Base-by-base conservation (phyloP, 768 basidiomycete genomes). In the Kwoniella mangroviensis region DNA sequence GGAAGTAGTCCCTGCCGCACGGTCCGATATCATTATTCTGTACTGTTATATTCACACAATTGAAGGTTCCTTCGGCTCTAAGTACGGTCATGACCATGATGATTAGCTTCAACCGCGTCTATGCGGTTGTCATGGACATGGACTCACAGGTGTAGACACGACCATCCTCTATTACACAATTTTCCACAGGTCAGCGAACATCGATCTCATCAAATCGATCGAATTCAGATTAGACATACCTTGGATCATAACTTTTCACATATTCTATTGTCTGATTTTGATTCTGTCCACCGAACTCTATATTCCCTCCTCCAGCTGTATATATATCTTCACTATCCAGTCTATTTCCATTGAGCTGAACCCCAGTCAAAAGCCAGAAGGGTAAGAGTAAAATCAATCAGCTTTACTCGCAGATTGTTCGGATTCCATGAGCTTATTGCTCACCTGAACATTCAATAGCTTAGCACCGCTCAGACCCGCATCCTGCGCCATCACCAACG, bases 201-300 rank as follows among this genome's bases (percentile, higher is more conserved):
- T 34, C 34, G 34, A 34, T 34, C 34, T 34, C 34, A 7, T 34
- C 34, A 7, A 34, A 7, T 34, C 28, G 19, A 26, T 87, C 26
- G 28, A 24, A 21, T 12, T 13, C 22, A 26, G 21, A 17, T 26
- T 57, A 13, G 7, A 67, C 68, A 22, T 62, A 76, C 65, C 76
- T 72, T 2, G 92, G 91, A 81, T 94, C 88, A 76, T 84, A 91
- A 7, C 90, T 89, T 72, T 86, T 88, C 12, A 93, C 92, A 70
- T 88, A 89, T 84, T 93, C 91, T 64, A 94, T 85, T 49, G 92
- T 73, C 80, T 94, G 92, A 75, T 86, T 84, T 2, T 87, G 84
- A 72, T 90, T 93, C 21, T 85, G 75, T 11, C 92, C 93, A 4
- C 93, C 93, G 86, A 94, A 89, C 83, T 93, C 92, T 65, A 94